Evolutionary conservation across 495 filamentous ascomycete genomes (phyloP).

Genomic region (Cenococcum geophilum): DNA sequence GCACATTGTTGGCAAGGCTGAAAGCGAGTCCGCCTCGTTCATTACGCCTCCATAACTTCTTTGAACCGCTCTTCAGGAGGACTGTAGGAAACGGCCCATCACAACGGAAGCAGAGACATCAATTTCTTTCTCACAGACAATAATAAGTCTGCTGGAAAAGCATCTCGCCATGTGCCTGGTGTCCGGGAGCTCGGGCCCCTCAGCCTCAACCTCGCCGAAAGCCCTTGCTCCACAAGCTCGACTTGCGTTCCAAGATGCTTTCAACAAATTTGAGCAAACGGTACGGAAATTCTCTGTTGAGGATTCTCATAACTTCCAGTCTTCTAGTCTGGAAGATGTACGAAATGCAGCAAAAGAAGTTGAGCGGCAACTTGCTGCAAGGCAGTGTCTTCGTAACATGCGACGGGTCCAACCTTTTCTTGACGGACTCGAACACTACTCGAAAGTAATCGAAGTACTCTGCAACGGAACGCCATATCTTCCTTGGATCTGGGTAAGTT

Average conservation of each 20-base stretch:
- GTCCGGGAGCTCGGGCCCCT: background rate
- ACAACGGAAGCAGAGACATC: too few species aligned
- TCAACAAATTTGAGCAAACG: slow-evolving; percentile 32
- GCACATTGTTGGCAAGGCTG: too few species aligned
- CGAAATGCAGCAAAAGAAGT: slow-evolving; percentile 2
- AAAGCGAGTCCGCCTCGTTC: too few species aligned
- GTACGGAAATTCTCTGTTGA: slow-evolving; percentile 23
- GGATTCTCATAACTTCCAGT: slow-evolving; percentile 33
- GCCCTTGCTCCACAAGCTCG: slow-evolving; percentile 14
- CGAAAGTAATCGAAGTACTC: slow-evolving; percentile 36
- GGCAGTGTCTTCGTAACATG: slow-evolving; percentile 29
- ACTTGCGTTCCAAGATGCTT: slow-evolving; percentile 25
- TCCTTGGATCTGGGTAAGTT: slow-evolving; percentile 12
- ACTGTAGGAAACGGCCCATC: too few species aligned
- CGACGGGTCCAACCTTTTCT: slow-evolving; percentile 35
- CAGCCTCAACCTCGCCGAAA: background rate
- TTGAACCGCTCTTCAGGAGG: too few species aligned
- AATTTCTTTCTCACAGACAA: too few species aligned
- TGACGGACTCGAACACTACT: slow-evolving; percentile 31
- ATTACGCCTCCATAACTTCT: too few species aligned
- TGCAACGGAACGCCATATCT: slow-evolving; percentile 25
- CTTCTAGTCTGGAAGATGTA: slow-evolving; percentile 33
- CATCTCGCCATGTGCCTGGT: background rate
- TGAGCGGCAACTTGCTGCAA: slow-evolving; percentile 9
- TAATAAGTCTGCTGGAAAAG: too few species aligned